A percentile compares a stretch with the other conserved stretches of the same genome.
Conservation (phyloP, 2,329 filamentous ascomycete species). For the Trichoderma asperellum region DNA sequence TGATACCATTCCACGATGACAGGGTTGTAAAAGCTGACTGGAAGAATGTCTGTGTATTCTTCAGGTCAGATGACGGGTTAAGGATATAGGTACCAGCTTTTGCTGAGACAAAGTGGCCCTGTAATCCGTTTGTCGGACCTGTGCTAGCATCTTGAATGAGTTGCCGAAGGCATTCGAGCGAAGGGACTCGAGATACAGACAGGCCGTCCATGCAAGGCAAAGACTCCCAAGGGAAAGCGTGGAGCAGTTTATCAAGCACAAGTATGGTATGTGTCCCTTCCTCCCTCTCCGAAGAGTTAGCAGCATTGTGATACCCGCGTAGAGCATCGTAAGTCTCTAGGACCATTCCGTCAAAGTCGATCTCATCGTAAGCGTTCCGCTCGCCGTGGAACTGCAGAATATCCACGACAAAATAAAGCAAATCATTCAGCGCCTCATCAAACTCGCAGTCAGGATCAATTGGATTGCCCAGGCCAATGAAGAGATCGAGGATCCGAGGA, state of each 20-base stretch:
- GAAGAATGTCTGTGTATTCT: conserved; percentile 77
- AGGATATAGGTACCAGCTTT: conserved; percentile 75
- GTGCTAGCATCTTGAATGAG: conserved; percentile 62
- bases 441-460: conserved; percentile 70
- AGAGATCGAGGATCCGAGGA: conserved; percentile 76
- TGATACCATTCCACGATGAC: conserved; percentile 71
- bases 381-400: conserved; percentile 97
- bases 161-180: conserved; percentile 78
- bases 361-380: conserved; percentile 94
- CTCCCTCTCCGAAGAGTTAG: conserved; percentile 47
- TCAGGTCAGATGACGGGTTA: conserved; percentile 85
- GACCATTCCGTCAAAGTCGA: conserved; percentile 91
- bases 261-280: conserved; percentile 74
- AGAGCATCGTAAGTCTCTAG: conserved; percentile 86
- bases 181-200: conserved; percentile 86
- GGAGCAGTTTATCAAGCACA: conserved; percentile 87
- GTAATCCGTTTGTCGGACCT: conserved; percentile 27
- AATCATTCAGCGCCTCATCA: conserved; percentile 86
- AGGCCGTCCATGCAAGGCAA: conserved; percentile 79
- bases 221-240: conserved; percentile 95
- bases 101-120: conserved; percentile 60
- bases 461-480: conserved; percentile 80
- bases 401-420: conserved; percentile 95
- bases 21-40: conserved; percentile 65
- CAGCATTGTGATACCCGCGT: conserved; percentile 70